Conservation (phyloP, 352 stramenopile species). For the Phytophthora quininea region DNA sequence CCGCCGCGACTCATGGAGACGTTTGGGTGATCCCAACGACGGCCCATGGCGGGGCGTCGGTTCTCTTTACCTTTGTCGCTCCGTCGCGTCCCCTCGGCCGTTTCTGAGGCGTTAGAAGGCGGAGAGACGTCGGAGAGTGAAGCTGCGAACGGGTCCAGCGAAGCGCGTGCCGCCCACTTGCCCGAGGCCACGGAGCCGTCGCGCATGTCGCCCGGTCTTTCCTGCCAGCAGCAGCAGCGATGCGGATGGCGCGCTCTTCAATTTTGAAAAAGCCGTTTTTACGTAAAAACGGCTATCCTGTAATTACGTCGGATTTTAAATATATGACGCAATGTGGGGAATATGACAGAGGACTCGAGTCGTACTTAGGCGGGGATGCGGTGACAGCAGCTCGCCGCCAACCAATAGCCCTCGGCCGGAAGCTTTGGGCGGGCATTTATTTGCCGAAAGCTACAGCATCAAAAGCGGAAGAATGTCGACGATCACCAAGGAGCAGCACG, state of each 20-base stretch:
- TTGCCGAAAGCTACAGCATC: conserved; percentile 54
- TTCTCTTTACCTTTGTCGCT: conserved; percentile 37
- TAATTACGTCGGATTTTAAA: conserved; percentile 14
- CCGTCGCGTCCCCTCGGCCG: conserved; percentile 7
- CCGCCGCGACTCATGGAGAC: conserved; percentile 19
- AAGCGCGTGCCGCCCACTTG: conserved; percentile 40
- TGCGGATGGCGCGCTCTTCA: conserved; percentile 12
- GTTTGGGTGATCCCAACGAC: conserved; percentile 20
- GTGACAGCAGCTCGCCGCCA: conserved; percentile 35
- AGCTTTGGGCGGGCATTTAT: conserved; percentile 30
- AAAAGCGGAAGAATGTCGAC: conserved; percentile 70
- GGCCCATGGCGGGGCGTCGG: conserved; percentile 14
- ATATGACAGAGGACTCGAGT: background rate
- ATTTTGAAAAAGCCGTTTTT: conserved; percentile 1
- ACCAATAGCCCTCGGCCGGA: conserved; percentile 32
- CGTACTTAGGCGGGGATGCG: background rate
- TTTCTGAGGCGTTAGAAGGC: conserved; percentile 22
- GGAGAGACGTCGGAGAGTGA: background rate
- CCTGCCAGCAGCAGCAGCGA: too few species aligned
- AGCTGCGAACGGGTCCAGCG: conserved; percentile 31
- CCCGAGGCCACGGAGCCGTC: conserved; percentile 6
- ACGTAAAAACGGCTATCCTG: background rate
- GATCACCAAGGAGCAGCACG: conserved; percentile 87
- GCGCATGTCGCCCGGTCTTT: conserved; percentile 12
- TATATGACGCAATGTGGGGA: background rate